Evolutionary conservation across 169 alveolate genomes (phyloP).

Genomic region (Eimeria necatrix): DNA sequence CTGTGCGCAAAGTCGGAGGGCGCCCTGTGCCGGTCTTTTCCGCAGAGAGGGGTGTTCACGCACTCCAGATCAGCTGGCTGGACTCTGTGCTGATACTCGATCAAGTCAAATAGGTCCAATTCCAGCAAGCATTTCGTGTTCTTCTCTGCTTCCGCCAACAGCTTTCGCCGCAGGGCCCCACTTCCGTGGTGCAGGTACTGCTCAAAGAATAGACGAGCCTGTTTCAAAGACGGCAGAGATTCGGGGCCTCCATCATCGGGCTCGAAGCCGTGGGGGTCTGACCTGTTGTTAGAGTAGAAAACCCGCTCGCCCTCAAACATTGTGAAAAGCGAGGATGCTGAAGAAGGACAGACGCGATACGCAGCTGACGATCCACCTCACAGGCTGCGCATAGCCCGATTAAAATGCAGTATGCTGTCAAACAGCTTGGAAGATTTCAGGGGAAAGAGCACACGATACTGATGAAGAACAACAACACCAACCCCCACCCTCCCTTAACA

Average conservation of each 20-base stretch:
- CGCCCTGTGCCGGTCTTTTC: slow-evolving; percentile 74
- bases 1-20: slow-evolving; percentile 81
- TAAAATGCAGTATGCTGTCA: not conserved
- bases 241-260: slow-evolving; percentile 66
- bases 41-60: slow-evolving; percentile 80
- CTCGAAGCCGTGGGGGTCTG: slow-evolving; percentile 70
- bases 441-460: not conserved
- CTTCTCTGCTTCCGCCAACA: slow-evolving; percentile 73
- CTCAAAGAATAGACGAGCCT: slow-evolving; percentile 74
- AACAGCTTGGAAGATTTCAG: not conserved
- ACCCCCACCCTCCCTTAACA: slow-evolving; percentile 67
- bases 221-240: slow-evolving; percentile 80
- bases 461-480: not conserved
- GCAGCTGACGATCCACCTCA: not conserved
- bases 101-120: slow-evolving; percentile 70
- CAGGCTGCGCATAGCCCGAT: not conserved
- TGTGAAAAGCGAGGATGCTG: not conserved
- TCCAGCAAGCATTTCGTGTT: slow-evolving; percentile 68
- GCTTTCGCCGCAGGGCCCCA: slow-evolving; percentile 73
- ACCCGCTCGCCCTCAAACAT: slow-evolving; percentile 72
- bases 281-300: slow-evolving; percentile 55
- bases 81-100: slow-evolving; percentile 74
- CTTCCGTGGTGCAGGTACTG: slow-evolving; percentile 81
- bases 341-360: not conserved
- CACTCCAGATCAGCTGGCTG: slow-evolving; percentile 77